A percentile compares a stretch with the other conserved stretches of the same genome.
Evolutionary conservation across 192 early-diverging fungal species (phyloP).

Genomic region (Backusella luteola): DNA sequence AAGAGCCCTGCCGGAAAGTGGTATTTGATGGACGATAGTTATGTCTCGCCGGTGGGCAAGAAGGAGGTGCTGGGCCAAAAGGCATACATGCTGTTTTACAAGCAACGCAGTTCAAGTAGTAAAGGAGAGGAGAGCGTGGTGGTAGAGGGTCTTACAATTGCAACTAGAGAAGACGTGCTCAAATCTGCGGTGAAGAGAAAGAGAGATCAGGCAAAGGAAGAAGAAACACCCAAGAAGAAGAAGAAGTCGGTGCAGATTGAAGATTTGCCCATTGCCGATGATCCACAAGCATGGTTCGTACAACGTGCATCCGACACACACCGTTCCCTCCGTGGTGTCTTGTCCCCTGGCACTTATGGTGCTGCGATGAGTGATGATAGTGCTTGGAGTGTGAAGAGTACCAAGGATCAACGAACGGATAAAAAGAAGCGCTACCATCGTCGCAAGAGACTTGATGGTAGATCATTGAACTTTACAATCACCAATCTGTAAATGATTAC

Average conservation of each 20-base stretch:
- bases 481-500: neutral
- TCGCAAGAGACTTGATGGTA: neutral
- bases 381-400: neutral
- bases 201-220: neutral
- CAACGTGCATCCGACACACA: neutral
- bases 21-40: conserved; percentile 80
- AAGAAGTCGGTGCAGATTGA: neutral
- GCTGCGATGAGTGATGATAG: conserved; percentile 25
- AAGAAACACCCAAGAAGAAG: neutral
- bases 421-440: neutral
- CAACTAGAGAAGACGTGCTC: neutral
- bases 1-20: conserved; percentile 74
- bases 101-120: conserved; percentile 28
- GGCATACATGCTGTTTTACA: conserved; percentile 91
- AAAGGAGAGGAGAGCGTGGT: neutral
- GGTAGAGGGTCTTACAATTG: neutral
- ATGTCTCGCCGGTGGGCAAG: conserved; percentile 56
- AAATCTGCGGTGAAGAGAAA: neutral
- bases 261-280: neutral
- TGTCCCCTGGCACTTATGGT: conserved; percentile 26
- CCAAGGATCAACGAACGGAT: neutral
- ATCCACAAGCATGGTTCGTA: neutral
- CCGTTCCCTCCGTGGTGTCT: conserved; percentile 23
- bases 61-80: conserved; percentile 66
- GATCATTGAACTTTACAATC: neutral